phyloP scores from a whole-genome alignment of 2,329 filamentous ascomycete genomes.

The Teratosphaeria zuluensis region DNA sequence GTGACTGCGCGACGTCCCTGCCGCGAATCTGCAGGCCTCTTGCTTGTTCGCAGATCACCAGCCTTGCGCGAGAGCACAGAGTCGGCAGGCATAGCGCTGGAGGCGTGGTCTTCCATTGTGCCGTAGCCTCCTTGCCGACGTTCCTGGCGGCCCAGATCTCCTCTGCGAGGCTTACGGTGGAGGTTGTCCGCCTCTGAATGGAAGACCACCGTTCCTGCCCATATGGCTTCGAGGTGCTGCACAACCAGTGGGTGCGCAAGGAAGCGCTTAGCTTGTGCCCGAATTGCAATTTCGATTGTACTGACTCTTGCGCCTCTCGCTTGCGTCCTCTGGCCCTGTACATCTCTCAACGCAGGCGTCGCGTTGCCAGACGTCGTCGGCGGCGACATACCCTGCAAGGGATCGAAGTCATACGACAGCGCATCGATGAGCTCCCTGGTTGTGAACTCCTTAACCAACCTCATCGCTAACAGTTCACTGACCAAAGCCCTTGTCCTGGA shows the following conservation, averaged over 20 bases:
- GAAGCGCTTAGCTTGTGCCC: conserved; percentile 85
- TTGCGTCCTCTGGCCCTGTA: conserved; percentile 35
- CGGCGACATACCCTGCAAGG: conserved; percentile 67
- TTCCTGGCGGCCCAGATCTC: conserved; percentile 16
- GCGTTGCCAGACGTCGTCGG: conserved; percentile 28
- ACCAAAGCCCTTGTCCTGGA: conserved; percentile 78
- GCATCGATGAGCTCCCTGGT: conserved; percentile 89
- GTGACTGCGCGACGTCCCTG: conserved; percentile 63
- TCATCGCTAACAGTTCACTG: conserved; percentile 82
- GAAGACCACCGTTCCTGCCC: conserved; percentile 92
- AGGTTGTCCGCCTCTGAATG: conserved; percentile 79
- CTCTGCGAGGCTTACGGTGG: conserved; percentile 49
- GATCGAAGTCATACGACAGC: conserved; percentile 89
- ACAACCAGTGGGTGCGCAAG: conserved; percentile 85
- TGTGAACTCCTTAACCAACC: conserved; percentile 78
- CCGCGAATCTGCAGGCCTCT: conserved; percentile 18
- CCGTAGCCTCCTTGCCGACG: conserved; percentile 28
- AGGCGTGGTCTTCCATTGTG: conserved; percentile 19
- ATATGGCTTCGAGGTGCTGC: conserved; percentile 92
- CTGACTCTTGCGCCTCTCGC: conserved; percentile 67
- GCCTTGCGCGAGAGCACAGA: conserved; percentile 20
- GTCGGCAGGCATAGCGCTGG: conserved; percentile 22
- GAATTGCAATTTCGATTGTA: conserved; percentile 84
- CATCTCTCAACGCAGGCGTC: conserved; percentile 7
- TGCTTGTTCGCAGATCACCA: conserved; percentile 10